phyloP scores from a whole-genome alignment of 2,329 filamentous ascomycete species.

The Exophiala phaeomuriformis region DNA sequence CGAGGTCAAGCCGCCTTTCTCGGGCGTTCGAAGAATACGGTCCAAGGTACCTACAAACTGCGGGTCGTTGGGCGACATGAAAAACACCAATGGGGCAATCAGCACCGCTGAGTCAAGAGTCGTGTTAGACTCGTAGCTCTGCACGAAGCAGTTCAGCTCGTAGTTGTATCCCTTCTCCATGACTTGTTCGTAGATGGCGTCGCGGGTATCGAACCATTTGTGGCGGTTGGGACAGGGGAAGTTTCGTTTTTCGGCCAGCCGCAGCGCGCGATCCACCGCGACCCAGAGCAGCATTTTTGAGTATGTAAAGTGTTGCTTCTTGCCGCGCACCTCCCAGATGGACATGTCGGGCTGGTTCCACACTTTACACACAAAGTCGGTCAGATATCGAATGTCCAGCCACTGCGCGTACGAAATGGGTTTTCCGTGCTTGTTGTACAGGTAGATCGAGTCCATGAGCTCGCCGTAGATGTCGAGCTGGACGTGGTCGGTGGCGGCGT shows the following conservation, averaged over 20 bases:
- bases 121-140: slow-evolving; percentile 66
- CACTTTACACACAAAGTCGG: slow-evolving; percentile 63
- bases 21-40: slow-evolving; percentile 61
- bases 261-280: slow-evolving; percentile 66
- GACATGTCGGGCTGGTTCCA: slow-evolving; percentile 67
- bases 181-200: slow-evolving; percentile 64
- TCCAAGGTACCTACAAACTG: slow-evolving; percentile 67
- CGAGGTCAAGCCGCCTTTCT: slow-evolving; percentile 67
- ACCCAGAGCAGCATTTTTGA: slow-evolving; percentile 83
- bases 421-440: slow-evolving; percentile 74
- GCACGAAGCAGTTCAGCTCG: slow-evolving; percentile 62
- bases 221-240: slow-evolving; percentile 64
- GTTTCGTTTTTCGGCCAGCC: slow-evolving; percentile 66
- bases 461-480: slow-evolving; percentile 77
- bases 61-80: slow-evolving; percentile 69
- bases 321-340: slow-evolving; percentile 72
- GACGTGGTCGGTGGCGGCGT: slow-evolving; percentile 66
- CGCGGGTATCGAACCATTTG: slow-evolving; percentile 60
- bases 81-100: slow-evolving; percentile 72
- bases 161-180: slow-evolving; percentile 73
- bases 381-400: slow-evolving; percentile 61
- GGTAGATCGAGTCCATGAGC: slow-evolving; percentile 67
- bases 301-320: slow-evolving; percentile 70
- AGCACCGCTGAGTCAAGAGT: slow-evolving; percentile 67
- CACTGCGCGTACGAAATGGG: slow-evolving; percentile 71